Conservation (phyloP, 495 filamentous ascomycete genomes). For the Hyaloscypha bicolor region DNA sequence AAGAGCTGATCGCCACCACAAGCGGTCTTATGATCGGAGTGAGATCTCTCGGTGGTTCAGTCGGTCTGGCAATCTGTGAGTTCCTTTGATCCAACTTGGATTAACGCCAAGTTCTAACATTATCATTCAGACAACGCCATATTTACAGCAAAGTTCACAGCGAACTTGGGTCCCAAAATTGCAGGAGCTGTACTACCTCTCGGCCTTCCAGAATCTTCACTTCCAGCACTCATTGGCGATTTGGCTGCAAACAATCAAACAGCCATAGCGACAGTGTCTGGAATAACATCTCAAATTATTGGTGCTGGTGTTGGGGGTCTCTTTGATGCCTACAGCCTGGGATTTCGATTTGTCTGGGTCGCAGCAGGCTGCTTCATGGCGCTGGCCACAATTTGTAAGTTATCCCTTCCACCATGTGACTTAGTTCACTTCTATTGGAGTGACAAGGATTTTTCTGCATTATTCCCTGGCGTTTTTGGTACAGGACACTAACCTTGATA, state of each 20-base stretch:
- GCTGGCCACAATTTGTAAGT: conserved; percentile 8
- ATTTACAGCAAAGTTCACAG: conserved; percentile 23
- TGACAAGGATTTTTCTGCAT: no score
- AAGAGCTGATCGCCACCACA: conserved; percentile 37
- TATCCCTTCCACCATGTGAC: not conserved
- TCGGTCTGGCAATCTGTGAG: conserved; percentile 37
- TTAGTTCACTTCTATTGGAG: no score
- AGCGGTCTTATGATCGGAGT: conserved; percentile 39
- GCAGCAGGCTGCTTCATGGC: conserved; percentile 7
- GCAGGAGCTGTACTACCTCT: conserved; percentile 13
- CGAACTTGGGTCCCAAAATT: conserved; percentile 9
- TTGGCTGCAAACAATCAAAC: conserved; percentile 23
- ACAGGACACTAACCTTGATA: not conserved
- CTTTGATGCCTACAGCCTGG: not conserved
- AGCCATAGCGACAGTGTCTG: conserved; percentile 23
- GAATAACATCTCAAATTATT: conserved; percentile 24
- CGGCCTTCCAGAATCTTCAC: conserved; percentile 22
- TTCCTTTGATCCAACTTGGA: no score
- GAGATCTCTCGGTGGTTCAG: conserved; percentile 36
- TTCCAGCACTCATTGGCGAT: conserved; percentile 28
- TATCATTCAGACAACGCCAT: conserved; percentile 12
- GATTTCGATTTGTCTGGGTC: conserved; percentile 17
- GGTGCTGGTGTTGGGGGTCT: conserved; percentile 14
- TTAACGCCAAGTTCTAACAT: no score
- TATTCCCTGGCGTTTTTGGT: no score